Percentiles rank a stretch among this genome's conserved stretches.
Evolutionary conservation across 805 yeast genomes (phyloP).

Genomic region (Blastobotrys muscicola): DNA sequence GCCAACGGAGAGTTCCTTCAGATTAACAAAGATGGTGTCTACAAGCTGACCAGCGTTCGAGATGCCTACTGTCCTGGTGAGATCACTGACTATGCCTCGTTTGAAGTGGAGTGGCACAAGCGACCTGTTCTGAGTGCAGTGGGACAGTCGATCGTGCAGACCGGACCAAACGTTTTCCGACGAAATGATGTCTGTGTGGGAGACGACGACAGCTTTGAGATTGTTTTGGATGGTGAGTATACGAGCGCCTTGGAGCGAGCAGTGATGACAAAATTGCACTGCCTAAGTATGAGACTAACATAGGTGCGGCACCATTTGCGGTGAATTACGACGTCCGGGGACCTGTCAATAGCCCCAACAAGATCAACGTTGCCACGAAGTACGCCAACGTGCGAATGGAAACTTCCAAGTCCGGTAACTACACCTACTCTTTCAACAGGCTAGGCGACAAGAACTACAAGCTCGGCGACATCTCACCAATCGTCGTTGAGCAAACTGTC

Average conservation of each 20-base stretch:
- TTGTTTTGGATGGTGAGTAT: slow-evolving; percentile 41
- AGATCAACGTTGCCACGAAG: slow-evolving; percentile 36
- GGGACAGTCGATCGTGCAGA: slow-evolving; percentile 18
- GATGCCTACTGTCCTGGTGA: slow-evolving; percentile 47
- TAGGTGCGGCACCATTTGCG: slow-evolving; percentile 49
- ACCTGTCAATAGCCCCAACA: slow-evolving; percentile 10
- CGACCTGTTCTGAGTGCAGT: slow-evolving; percentile 36
- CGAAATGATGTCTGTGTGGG: slow-evolving; percentile 40
- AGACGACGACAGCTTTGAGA: slow-evolving; percentile 39
- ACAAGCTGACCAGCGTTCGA: slow-evolving; percentile 34
- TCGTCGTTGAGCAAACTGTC: slow-evolving; percentile 43
- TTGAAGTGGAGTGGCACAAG: slow-evolving; percentile 36
- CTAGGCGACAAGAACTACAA: slow-evolving; percentile 58
- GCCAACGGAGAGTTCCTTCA: slow-evolving; percentile 25
- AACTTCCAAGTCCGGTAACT: slow-evolving; percentile 44
- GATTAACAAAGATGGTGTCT: slow-evolving; percentile 39
- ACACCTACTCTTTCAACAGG: slow-evolving; percentile 49
- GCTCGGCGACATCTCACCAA: slow-evolving; percentile 30
- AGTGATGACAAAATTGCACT: not conserved
- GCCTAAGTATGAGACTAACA: slow-evolving; percentile 1
- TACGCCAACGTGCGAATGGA: slow-evolving; percentile 39
- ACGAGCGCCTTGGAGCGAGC: too few relatives aligned
- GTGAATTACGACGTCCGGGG: slow-evolving; percentile 43
- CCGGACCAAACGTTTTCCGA: slow-evolving; percentile 21
- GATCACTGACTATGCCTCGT: slow-evolving; percentile 27